These are phyloP conservation scores for Magnaporthiopsis poae DNA, from an alignment of 2,329 filamentous ascomycete genomes.

Conservation along the genomic window DNA sequence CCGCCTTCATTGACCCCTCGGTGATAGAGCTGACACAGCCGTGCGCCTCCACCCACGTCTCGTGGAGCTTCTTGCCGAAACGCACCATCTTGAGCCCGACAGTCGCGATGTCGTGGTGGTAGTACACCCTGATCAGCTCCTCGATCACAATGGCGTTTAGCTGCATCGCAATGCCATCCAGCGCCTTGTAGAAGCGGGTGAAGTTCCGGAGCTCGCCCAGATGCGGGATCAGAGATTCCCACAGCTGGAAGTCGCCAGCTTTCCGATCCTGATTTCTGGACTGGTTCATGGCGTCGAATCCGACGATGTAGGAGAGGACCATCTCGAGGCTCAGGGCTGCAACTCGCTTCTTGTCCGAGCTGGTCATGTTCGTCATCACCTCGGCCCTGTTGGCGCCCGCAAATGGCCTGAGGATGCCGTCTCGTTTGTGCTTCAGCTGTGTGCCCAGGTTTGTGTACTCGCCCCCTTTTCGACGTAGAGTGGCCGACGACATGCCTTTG, in stretches of 20 bases:
- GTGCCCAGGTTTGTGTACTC: constrained; percentile 33
- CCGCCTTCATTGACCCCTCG: constrained; percentile 18
- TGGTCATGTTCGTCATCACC: constrained; percentile 15
- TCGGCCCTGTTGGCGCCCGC: constrained; percentile 16
- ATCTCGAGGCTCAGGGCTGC: constrained; percentile 38
- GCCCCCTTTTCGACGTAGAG: constrained; percentile 26
- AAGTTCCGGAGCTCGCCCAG: constrained; percentile 31
- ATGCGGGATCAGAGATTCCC: constrained; percentile 37
- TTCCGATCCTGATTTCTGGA: constrained; percentile 34
- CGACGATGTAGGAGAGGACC: constrained; percentile 42
- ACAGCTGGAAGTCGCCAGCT: constrained; percentile 29
- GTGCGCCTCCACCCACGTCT: constrained; percentile 23
- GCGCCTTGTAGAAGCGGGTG: constrained; percentile 22
- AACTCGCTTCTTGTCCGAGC: constrained; percentile 30
- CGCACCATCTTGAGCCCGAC: constrained; percentile 19
- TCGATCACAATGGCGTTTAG: constrained; percentile 36
- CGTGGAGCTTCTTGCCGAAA: constrained; percentile 17
- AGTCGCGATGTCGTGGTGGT: constrained; percentile 22
- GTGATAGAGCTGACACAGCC: constrained; percentile 20
- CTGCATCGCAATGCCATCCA: constrained; percentile 33
- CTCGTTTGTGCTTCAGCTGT: constrained; percentile 45
- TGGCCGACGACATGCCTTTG: constrained; percentile 18
- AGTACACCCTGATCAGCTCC: constrained; percentile 24
- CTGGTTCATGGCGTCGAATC: constrained; percentile 40
- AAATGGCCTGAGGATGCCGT: constrained; percentile 27